Evolutionary conservation across 306 rosid genomes (phyloP).

Genomic region (Medicago truncatula): DNA sequence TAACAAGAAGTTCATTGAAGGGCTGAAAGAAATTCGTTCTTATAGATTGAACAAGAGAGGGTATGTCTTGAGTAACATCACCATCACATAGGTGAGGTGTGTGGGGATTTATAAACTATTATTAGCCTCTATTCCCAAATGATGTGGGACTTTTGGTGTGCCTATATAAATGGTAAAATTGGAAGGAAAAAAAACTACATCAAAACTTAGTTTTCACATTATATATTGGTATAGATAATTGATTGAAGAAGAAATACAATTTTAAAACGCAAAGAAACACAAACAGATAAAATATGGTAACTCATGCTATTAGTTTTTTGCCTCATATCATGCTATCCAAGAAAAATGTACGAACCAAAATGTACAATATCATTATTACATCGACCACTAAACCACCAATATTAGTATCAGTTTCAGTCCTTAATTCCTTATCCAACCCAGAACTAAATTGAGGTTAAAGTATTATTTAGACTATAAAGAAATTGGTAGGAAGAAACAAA

Average conservation of each 20-base stretch:
- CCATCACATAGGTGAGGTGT: background rate
- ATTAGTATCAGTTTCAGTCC: background rate
- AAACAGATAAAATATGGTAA: background rate
- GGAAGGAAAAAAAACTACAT: too few relatives aligned
- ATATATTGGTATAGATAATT: too few relatives aligned
- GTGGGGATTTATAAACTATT: too few relatives aligned
- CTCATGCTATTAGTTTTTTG: background rate
- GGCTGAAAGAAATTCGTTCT: background rate
- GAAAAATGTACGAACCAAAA: background rate
- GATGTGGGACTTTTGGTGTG: too few relatives aligned
- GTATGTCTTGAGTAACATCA: background rate
- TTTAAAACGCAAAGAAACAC: background rate
- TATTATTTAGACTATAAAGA: background rate
- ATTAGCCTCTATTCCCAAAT: too few relatives aligned
- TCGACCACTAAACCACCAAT: background rate
- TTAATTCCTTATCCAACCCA: background rate
- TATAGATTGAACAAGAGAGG: background rate
- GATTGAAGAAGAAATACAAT: too few relatives aligned
- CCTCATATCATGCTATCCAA: background rate
- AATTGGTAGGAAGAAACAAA: background rate
- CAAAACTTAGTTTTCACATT: too few relatives aligned
- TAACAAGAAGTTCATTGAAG: conserved; percentile 19
- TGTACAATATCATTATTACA: background rate
- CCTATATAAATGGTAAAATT: too few relatives aligned
- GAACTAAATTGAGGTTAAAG: background rate